Evolutionary conservation across 805 yeast genomes (phyloP).

Genomic region (Phaffomyces antillensis): DNA sequence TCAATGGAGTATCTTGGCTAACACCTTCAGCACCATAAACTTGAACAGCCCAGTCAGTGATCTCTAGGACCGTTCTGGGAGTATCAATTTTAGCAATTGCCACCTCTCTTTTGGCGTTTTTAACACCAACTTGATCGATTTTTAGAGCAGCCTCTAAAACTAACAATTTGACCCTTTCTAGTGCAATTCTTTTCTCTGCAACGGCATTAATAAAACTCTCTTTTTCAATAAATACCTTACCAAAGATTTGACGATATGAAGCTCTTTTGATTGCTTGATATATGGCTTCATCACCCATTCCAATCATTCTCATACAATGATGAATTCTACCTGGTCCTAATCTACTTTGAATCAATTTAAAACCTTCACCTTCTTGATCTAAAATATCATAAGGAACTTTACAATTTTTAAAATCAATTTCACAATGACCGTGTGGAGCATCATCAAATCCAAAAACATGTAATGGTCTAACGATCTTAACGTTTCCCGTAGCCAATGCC

Average conservation of each 20-base stretch:
- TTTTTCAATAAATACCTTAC: conserved; percentile 40
- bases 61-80: conserved; percentile 44
- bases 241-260: conserved; percentile 44
- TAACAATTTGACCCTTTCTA: conserved; percentile 45
- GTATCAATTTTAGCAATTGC: conserved; percentile 59
- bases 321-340: conserved; percentile 67
- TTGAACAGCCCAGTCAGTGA: conserved; percentile 58
- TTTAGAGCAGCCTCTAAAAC: conserved; percentile 56
- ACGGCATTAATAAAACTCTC: conserved; percentile 42
- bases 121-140: conserved; percentile 46
- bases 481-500: conserved; percentile 44
- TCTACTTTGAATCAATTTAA: conserved; percentile 55
- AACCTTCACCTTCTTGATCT: conserved; percentile 51
- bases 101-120: conserved; percentile 48
- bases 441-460: conserved; percentile 55
- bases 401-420: conserved; percentile 42
- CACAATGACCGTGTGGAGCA: conserved; percentile 70
- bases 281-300: conserved; percentile 53
- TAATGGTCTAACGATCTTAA: conserved; percentile 42
- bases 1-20: conserved; percentile 52
- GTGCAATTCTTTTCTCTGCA: conserved; percentile 47
- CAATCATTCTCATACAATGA: conserved; percentile 61
- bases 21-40: conserved; percentile 62
- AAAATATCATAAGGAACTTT: conserved; percentile 37
- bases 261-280: conserved; percentile 43